These are phyloP conservation scores for Escovopsis sp. DNA, from an alignment of 2,329 filamentous ascomycete species.

Conservation along the genomic window DNA sequence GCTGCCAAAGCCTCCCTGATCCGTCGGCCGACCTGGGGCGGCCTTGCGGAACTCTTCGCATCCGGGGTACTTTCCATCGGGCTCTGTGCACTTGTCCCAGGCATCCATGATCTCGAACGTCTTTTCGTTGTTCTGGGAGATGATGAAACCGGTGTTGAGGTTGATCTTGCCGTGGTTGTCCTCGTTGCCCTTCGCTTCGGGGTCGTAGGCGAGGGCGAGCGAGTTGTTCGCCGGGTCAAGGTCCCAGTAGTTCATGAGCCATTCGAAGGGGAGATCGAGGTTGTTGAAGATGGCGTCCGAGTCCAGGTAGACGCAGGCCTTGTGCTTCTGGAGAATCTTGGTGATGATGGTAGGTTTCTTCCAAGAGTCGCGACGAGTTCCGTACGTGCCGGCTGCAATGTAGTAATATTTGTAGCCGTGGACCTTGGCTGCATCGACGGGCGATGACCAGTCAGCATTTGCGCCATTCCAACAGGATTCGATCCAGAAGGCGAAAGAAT, in stretches of 20 bases:
- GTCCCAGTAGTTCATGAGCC: conserved; percentile 33
- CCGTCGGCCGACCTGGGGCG: conserved; percentile 22
- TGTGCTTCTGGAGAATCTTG: conserved; percentile 27
- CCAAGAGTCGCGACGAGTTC: conserved; percentile 30
- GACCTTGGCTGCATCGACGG: conserved; percentile 21
- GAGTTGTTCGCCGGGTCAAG: conserved; percentile 25
- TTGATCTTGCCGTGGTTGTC: conserved; percentile 26
- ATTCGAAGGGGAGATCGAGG: conserved; percentile 30
- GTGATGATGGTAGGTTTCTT: conserved; percentile 28
- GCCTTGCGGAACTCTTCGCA: conserved; percentile 24
- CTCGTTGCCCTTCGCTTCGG: conserved; percentile 21
- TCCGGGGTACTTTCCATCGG: conserved; percentile 22
- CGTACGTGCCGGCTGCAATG: conserved; percentile 21
- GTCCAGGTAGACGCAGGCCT: conserved; percentile 29
- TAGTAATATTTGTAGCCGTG: conserved; percentile 35
- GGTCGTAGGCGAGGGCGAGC: conserved; percentile 27
- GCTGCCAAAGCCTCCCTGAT: conserved; percentile 30
- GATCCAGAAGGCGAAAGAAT: not conserved
- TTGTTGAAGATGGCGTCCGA: conserved; percentile 30
- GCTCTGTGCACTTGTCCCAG: conserved; percentile 29
- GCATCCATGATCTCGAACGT: conserved; percentile 33
- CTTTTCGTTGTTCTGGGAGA: conserved; percentile 34
- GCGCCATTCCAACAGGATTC: not conserved
- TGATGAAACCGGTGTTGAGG: conserved; percentile 39
- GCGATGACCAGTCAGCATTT: conserved; percentile 7